These are phyloP conservation scores for Candida nonsorbophila DNA, from an alignment of 805 yeast genomes.

Conservation along the genomic window DNA sequence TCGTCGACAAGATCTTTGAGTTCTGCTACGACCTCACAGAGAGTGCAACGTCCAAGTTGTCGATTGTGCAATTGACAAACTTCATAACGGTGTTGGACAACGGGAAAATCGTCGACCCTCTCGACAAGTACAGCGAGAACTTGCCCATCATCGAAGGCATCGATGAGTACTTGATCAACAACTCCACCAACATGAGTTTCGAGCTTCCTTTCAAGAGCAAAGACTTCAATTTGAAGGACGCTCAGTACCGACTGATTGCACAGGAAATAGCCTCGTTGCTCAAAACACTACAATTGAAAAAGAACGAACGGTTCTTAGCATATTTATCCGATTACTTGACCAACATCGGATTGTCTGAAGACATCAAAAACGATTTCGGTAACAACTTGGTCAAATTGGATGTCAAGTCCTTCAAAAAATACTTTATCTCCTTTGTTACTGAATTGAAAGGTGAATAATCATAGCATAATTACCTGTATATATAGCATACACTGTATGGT, in stretches of 20 bases:
- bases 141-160: conserved; percentile 62
- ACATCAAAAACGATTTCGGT: conserved; percentile 57
- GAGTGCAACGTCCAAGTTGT: conserved; percentile 58
- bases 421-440: conserved; percentile 43
- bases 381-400: conserved; percentile 51
- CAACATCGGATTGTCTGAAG: conserved; percentile 50
- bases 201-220: conserved; percentile 75
- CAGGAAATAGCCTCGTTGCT: conserved; percentile 70
- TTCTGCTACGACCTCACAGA: conserved; percentile 63
- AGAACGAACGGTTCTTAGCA: conserved; percentile 38
- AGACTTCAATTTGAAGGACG: conserved; percentile 66
- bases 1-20: conserved; percentile 59
- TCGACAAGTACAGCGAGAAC: conserved; percentile 46
- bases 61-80: conserved; percentile 64
- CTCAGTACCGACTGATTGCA: conserved; percentile 68
- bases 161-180: conserved; percentile 63
- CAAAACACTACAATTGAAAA: conserved; percentile 49
- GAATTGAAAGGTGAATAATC: conserved; percentile 3
- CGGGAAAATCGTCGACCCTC: conserved; percentile 58
- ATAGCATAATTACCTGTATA: conserved; percentile 1
- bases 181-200: conserved; percentile 61
- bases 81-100: conserved; percentile 61
- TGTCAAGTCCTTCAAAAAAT: conserved; percentile 65
- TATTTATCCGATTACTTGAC: conserved; percentile 53
- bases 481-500: not conserved